Percentiles rank a stretch among this genome's conserved stretches.
Conservation (phyloP, 2,329 filamentous ascomycete species). For the Ceratocystis cubensis region DNA sequence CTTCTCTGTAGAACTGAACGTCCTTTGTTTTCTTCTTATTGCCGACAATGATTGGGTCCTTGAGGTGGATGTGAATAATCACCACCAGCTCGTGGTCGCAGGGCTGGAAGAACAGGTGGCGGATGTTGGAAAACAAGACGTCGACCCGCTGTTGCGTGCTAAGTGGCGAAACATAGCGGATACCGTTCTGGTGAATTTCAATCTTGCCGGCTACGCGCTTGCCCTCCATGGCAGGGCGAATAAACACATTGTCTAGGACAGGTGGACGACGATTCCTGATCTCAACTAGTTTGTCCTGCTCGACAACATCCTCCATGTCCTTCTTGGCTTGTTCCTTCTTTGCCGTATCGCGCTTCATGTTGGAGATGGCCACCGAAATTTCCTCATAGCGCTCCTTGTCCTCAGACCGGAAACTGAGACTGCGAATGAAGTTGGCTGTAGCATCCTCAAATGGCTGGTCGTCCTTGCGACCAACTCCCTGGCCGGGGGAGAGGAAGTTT, state of each 20-base stretch:
- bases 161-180: constrained; percentile 77
- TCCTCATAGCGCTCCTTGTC: constrained; percentile 81
- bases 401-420: constrained; percentile 84
- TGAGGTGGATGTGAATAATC: constrained; percentile 93
- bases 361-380: constrained; percentile 84
- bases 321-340: constrained; percentile 98
- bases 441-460: constrained; percentile 97
- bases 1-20: constrained; percentile 95
- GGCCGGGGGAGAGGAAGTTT: constrained; percentile 93
- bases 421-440: constrained; percentile 87
- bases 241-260: constrained; percentile 86
- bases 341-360: constrained; percentile 83
- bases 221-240: constrained; percentile 87
- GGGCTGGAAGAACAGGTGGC: constrained; percentile 97
- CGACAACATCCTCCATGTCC: constrained; percentile 97
- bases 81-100: constrained; percentile 94
- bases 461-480: constrained; percentile 93
- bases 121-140: constrained; percentile 94
- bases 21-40: constrained; percentile 98
- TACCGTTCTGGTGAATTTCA: constrained; percentile 97
- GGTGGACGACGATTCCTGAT: constrained; percentile 86
- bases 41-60: constrained; percentile 94
- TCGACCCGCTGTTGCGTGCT: constrained; percentile 76
- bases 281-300: constrained; percentile 93
- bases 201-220: constrained; percentile 93